Evolutionary conservation across 139 green algal species (phyloP), one percentile per base, ranked within the genome.

Genomic region (Nannochloris sp.): DNA sequence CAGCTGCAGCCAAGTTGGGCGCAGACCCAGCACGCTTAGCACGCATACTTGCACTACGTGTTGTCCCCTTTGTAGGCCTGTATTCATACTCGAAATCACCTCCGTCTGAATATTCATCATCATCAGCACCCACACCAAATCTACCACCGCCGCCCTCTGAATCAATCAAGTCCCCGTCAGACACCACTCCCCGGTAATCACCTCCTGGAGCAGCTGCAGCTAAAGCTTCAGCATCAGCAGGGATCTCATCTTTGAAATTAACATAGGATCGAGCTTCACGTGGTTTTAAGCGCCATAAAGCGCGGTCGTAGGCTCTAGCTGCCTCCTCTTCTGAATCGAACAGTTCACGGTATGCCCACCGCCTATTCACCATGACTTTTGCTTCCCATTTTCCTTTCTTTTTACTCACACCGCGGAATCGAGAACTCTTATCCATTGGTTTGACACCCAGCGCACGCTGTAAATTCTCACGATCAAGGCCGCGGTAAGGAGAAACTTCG

Each of bases 341-440:
- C 38, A 87, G 75, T 75, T 86, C 81, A 24, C 83, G 63, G 76
- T 89, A 90, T 0, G 83, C 83, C 83, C 83, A 90, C 61, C 84
- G 82, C 24, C 83, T 65, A 71, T 89, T 87, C 61, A 90, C 78
- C 83, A 90, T 89, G 32, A 90, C 83, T 78, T 90, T 90, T 46
- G 83, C 83, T 75, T 90, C 83, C 83, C 83, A 90, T 45, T 75
- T 73, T 27, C 82, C 83, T 77, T 89, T 90, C 74, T 90, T 90
- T 68, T 80, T 81, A 57, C 62, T 77, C n/a, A 90, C 83, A 8
- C 83, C 83, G 6, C 80, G 53, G 77, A 71, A 90, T 54, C 73
- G 60, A 25, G 64, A 77, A 27, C 70, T 79, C 57, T 87, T 87
- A 72, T 90, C 80, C 84, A 90, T 89, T 35, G 84, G 84, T 72